These are phyloP conservation scores for Citrus cavaleriei DNA, from an alignment of 345 rosid species.

Conservation along the genomic window DNA sequence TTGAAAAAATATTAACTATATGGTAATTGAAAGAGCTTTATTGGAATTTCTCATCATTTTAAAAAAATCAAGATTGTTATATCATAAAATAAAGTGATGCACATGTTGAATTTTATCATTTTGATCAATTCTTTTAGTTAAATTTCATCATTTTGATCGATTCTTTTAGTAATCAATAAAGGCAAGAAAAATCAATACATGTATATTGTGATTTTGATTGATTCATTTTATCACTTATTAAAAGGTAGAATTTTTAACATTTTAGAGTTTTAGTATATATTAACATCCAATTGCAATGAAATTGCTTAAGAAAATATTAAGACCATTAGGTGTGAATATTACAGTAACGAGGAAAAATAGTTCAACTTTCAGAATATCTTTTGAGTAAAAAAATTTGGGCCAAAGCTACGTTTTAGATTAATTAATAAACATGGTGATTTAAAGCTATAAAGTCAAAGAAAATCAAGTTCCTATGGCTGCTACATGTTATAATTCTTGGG, in stretches of 20 bases:
- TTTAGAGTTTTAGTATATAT: not conserved
- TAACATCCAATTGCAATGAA: not conserved
- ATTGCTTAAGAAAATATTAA: not conserved
- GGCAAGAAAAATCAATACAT: too few species aligned
- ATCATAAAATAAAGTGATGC: not conserved
- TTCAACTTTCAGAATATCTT: not conserved
- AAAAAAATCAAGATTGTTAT: not conserved
- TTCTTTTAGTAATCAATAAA: too few species aligned
- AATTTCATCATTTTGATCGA: too few species aligned
- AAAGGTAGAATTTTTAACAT: too few species aligned
- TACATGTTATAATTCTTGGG: not conserved
- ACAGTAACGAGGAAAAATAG: not conserved
- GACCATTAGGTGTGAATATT: slow-evolving; percentile 12
- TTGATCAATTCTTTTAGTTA: too few species aligned
- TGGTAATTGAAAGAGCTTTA: not conserved
- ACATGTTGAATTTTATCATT: too few species aligned
- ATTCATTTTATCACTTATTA: not conserved
- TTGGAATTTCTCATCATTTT: not conserved
- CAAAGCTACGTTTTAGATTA: not conserved
- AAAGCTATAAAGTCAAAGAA: not conserved
- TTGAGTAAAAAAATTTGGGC: not conserved
- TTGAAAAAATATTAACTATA: too few species aligned
- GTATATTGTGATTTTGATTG: too few species aligned
- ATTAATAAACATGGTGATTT: not conserved
- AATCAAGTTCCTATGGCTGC: not conserved